Percentiles rank a stretch among this genome's conserved stretches.
Evolutionary conservation across 345 rosid species (phyloP).

Genomic region (Syzygium aqueum): DNA sequence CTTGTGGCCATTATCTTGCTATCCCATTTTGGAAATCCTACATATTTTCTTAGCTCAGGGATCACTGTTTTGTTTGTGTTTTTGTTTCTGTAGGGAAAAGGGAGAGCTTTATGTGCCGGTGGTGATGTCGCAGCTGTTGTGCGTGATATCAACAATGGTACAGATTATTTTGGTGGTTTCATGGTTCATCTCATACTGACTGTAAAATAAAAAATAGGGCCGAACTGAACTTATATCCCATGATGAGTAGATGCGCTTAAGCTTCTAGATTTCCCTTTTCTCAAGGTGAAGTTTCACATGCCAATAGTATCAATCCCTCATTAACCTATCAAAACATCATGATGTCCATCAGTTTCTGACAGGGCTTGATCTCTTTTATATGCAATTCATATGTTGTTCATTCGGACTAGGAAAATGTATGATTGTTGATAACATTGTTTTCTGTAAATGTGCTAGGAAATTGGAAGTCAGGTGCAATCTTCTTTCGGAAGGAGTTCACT

Average conservation of each 20-base stretch:
- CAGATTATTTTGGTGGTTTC: neutral
- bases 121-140: constrained; percentile 72
- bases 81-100: constrained; percentile 34
- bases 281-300: neutral
- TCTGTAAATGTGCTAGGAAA: constrained; percentile 18
- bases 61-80: constrained; percentile 20
- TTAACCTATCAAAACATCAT: neutral
- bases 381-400: neutral
- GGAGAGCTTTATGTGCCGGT: constrained; percentile 81
- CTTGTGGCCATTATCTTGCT: neutral
- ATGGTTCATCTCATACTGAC: neutral
- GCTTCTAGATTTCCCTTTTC: neutral
- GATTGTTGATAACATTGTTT: neutral
- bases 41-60: constrained; percentile 35
- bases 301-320: neutral
- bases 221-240: neutral
- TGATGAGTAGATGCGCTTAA: neutral
- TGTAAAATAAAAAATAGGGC: neutral
- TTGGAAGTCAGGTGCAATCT: constrained; percentile 51
- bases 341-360: neutral
- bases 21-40: neutral
- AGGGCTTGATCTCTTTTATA: neutral
- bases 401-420: neutral
- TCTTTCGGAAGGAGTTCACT: constrained; percentile 37
- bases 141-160: constrained; percentile 19